Evolutionary conservation across 208 protist species (phyloP).

Genomic region (Leishmania major): DNA sequence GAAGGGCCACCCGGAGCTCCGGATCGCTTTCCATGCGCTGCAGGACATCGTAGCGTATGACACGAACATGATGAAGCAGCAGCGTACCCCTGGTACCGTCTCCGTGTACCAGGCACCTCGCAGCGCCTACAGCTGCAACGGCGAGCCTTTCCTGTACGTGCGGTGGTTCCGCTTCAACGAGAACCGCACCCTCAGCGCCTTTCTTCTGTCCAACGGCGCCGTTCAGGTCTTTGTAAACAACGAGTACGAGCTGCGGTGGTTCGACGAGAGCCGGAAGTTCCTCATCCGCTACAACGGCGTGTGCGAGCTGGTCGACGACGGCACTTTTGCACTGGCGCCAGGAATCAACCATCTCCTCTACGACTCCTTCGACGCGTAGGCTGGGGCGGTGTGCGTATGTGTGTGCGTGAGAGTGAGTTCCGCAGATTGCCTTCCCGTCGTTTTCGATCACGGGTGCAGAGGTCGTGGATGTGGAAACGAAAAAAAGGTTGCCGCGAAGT

Average conservation of each 20-base stretch:
- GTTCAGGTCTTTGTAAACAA: conserved; percentile 83
- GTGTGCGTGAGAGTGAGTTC: background rate
- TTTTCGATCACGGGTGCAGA: background rate
- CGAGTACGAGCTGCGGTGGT: conserved; percentile 87
- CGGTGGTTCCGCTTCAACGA: conserved; percentile 89
- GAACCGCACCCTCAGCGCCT: conserved; percentile 64
- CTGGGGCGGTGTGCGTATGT: background rate
- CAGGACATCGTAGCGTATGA: conserved; percentile 77
- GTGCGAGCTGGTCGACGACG: conserved; percentile 83
- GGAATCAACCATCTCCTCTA: conserved; percentile 77
- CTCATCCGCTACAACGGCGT: conserved; percentile 82
- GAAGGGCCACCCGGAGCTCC: conserved; percentile 44
- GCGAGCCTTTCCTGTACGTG: conserved; percentile 81
- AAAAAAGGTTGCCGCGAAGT: background rate
- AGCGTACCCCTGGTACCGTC: conserved; percentile 77
- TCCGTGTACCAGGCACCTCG: conserved; percentile 80
- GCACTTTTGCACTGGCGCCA: conserved; percentile 55
- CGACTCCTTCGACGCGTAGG: conserved; percentile 48
- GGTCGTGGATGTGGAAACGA: background rate
- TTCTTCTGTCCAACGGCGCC: conserved; percentile 86
- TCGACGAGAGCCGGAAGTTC: conserved; percentile 84
- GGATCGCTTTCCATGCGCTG: conserved; percentile 57
- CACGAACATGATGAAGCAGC: conserved; percentile 83
- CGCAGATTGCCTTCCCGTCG: background rate
- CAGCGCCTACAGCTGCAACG: conserved; percentile 62